Base-by-base conservation (phyloP, 768 basidiomycete genomes). In the Auriscalpium vulgare region DNA sequence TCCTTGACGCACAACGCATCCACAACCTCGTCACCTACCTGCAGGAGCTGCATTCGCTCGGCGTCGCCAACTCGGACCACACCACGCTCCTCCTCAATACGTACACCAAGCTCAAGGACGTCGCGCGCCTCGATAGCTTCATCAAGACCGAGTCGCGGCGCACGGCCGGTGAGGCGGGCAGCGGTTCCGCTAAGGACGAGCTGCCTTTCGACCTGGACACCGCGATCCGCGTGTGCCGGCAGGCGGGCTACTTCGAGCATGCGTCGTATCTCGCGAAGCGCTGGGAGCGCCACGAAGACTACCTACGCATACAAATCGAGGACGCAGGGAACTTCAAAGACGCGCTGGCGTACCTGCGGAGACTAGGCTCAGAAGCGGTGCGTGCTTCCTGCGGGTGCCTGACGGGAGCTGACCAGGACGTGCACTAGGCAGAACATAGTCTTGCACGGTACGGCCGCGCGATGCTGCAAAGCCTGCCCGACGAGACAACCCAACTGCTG, bases 151-250 rank as follows among this genome's bases (percentile, higher is more conserved):
- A 93, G 66, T 84, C 89, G 1, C 73, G 77, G 45, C 74, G 80
- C 14, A 65, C 69, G 1, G 55, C 63, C 16, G 74, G 77, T 19
- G 75, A 78, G 45, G 66, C 72, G 10, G 76, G 75, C 49, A 29
- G 29, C 29, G 29, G 29, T 29, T 29, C 29, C 29, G 29, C 29
- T 29, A 64, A 54, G 38, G 74, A 77, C 36, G 93, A 95, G 66
- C 79, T 95, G 4, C 97, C 95, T 0, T 99, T 98, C 67, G 97
- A 98, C 67, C 78, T 99, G 45, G 93, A 95, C 59, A 99, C 97
- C 0, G 97, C 94, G 0, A 97, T 99, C 53, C 82, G 93, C 3
- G 95, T 98, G 34, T 97, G 95, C 65, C 80, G 97, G 29, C 95
- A 98, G 69, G 95, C 94, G 1, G 92, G 93, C 0, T 98, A 95